phyloP scores from a whole-genome alignment of 208 protist genomes.

The Trypanosoma melophagium region DNA sequence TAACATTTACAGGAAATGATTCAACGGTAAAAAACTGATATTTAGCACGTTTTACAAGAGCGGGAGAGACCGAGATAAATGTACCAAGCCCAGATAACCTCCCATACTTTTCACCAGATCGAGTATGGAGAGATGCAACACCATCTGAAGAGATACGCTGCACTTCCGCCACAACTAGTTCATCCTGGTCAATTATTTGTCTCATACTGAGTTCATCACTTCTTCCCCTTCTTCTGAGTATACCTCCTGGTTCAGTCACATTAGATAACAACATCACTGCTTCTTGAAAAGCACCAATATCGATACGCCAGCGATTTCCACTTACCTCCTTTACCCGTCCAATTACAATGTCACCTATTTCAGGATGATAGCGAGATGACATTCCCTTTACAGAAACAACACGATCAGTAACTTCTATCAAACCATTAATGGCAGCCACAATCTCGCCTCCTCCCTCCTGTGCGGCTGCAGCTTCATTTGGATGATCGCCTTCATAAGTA shows the following conservation, averaged over 20 bases:
- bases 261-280: slow-evolving; percentile 95
- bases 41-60: slow-evolving; percentile 71
- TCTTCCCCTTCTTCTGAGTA: slow-evolving; percentile 88
- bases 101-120: slow-evolving; percentile 84
- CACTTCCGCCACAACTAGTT: slow-evolving; percentile 95
- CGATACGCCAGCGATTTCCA: slow-evolving; percentile 94
- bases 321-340: slow-evolving; percentile 91
- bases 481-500: slow-evolving; percentile 59
- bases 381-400: slow-evolving; percentile 84
- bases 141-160: slow-evolving; percentile 92
- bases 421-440: slow-evolving; percentile 75
- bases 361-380: slow-evolving; percentile 87
- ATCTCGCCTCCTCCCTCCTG: slow-evolving; percentile 80
- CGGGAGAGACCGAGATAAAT: slow-evolving; percentile 64
- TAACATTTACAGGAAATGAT: slow-evolving; percentile 33
- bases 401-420: slow-evolving; percentile 79
- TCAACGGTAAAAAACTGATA: slow-evolving; percentile 75
- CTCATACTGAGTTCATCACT: slow-evolving; percentile 96
- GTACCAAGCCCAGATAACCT: slow-evolving; percentile 54
- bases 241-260: slow-evolving; percentile 97
- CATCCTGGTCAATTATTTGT: slow-evolving; percentile 94
- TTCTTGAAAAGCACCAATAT: slow-evolving; percentile 91
- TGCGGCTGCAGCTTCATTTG: slow-evolving; percentile 43
- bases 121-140: slow-evolving; percentile 93
- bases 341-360: slow-evolving; percentile 98